Evolutionary conservation across 2,329 filamentous ascomycete species (phyloP), one percentile per base, ranked within the genome.

Genomic region (Penicillium freii): DNA sequence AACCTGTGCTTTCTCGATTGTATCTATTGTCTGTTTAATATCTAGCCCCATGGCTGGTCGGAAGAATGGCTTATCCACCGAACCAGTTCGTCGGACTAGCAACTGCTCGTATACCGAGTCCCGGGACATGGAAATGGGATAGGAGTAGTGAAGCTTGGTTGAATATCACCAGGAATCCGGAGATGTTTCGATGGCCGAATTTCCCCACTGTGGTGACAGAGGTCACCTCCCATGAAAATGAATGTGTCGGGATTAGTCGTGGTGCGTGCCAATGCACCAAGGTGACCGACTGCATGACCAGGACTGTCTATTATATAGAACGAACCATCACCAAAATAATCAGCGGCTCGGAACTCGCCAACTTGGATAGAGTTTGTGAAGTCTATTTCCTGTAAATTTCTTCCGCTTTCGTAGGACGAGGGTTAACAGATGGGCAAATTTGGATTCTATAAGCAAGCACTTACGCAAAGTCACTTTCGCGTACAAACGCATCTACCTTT

Each of bases 181-280:
- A 75, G 63, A 44, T 78, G 75, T 8, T 60, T 58, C 2, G 73
- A 77, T 0, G 80, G 80, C n/a, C 80, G 67, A 21, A 81, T 74
- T 59, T 80, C 74, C 21, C 75, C 77, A 9, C 68, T 70, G 56
- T 81, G 76, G 58, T 82, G 80, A 36, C 72, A 77, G 5, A 74
- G 69, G 63, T 83, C 81, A 19, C 78, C 80, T 29, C 78, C 81
- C 71, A 83, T 78, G 61, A 82, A 74, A 29, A 82, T 74, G 63
- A 82, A 83, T 0, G 70, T 64, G 19, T 73, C 68, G 13, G 72
- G 72, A n/a, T 31, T 54, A 3, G 44, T 39, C 3, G 61, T 63
- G 0, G 76, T 78, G 8, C 81, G 71, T 1, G 79, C 81, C 0
- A 84, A 71, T 4, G 73, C 82, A 11, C 56, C 45, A 19, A 65